Evolutionary conservation across 257 asterid genomes (phyloP).

Genomic region (Agastache rugosa): DNA sequence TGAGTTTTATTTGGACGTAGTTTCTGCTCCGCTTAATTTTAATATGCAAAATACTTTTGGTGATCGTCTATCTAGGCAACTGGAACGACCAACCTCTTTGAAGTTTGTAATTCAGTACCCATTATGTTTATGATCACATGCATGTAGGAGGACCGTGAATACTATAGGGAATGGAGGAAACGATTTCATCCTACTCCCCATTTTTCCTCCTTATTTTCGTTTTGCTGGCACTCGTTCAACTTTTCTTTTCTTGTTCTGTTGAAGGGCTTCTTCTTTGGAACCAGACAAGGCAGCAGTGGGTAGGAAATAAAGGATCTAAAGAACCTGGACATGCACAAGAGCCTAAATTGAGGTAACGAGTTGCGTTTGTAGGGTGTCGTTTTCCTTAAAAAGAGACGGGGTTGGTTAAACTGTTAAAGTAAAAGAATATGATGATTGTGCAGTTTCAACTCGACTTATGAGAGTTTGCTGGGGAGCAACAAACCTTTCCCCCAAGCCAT

Average conservation of each 20-base stretch:
- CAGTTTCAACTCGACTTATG: slow-evolving; percentile 83
- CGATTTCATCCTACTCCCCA: no score
- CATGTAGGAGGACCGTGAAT: background rate
- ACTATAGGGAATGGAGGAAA: background rate
- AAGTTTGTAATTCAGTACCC: no score
- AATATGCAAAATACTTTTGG: no score
- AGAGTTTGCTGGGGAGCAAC: slow-evolving; percentile 79
- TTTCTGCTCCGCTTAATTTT: no score
- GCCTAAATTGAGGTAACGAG: slow-evolving; percentile 64
- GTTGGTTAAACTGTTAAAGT: background rate
- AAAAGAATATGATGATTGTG: slow-evolving; percentile 29
- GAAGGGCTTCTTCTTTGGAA: slow-evolving; percentile 91
- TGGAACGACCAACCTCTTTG: no score
- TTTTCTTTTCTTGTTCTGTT: slow-evolving; percentile 16
- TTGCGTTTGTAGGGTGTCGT: background rate
- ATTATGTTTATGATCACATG: background rate
- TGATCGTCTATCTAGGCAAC: no score
- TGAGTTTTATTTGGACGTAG: no score
- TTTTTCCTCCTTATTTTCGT: no score
- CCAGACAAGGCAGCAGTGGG: slow-evolving; percentile 89
- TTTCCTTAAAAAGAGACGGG: slow-evolving; percentile 12
- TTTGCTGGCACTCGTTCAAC: no score
- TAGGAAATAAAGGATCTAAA: slow-evolving; percentile 65
- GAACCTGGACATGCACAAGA: slow-evolving; percentile 51
- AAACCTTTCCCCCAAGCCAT: slow-evolving; percentile 83